A percentile compares a stretch with the other conserved stretches of the same genome.
phyloP scores from a whole-genome alignment of 345 rosid genomes.

The Arabidopsis thaliana region TAIR10.1 NC_003076.8:4709501-4710000 shows the following conservation, averaged over 20 bases:
- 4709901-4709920: neutral
- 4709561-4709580: slow-evolving; percentile 48
- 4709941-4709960: neutral
- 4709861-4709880: neutral
- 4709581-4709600: slow-evolving; percentile 54
- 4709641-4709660: slow-evolving; percentile 72
- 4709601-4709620: slow-evolving; percentile 85
- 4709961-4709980: neutral
- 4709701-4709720: neutral
- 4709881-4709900: neutral
- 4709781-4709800: neutral
- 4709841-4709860: neutral
- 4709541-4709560: slow-evolving; percentile 49
- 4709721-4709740: slow-evolving; percentile 2
- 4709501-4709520: slow-evolving; percentile 67
- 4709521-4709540: slow-evolving; percentile 39
- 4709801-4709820: neutral
- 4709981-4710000: neutral
- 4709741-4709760: neutral
- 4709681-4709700: too few relatives aligned
- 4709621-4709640: slow-evolving; percentile 81
- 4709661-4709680: slow-evolving; percentile 36
- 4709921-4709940: neutral
- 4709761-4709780: neutral
- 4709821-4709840: neutral